Percentiles rank a stretch among this genome's conserved stretches.
Evolutionary conservation across 1,284 basidiomycete species (phyloP).

Genomic region (Neotropicomus parvogracilis): DNA sequence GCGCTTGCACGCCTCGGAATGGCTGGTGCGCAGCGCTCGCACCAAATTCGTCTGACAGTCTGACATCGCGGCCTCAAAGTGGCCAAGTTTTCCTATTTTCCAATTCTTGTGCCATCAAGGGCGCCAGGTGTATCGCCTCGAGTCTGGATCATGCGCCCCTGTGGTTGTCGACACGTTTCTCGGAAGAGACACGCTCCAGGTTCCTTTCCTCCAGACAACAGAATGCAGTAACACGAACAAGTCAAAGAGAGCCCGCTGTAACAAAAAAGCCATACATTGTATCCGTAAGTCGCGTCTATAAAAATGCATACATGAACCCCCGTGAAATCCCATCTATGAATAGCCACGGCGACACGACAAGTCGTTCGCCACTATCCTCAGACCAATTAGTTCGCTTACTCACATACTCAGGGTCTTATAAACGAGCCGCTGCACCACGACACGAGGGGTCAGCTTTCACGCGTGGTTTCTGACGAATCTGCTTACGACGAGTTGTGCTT

Average conservation of each 20-base stretch:
- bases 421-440: conserved; percentile 25
- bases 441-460: conserved; percentile 20
- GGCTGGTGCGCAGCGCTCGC: conserved; percentile 11
- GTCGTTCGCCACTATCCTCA: conserved; percentile 11
- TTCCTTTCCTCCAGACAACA: background rate
- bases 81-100: conserved; percentile 5
- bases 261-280: conserved; percentile 3
- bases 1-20: conserved; percentile 8
- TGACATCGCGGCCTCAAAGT: conserved; percentile 8
- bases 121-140: conserved; percentile 18
- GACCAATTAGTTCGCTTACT: conserved; percentile 9
- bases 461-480: conserved; percentile 17
- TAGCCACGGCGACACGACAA: conserved; percentile 9
- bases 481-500: conserved; percentile 27
- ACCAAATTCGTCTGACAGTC: conserved; percentile 14
- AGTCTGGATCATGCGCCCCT: conserved; percentile 15
- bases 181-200: background rate
- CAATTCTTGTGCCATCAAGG: conserved; percentile 15
- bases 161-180: conserved; percentile 22
- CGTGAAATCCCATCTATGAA: conserved; percentile 22
- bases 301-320: conserved; percentile 7
- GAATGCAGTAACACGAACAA: conserved; percentile 2
- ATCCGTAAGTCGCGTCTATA: conserved; percentile 24
- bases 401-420: conserved; percentile 31
- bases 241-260: conserved; percentile 6